Conservation (phyloP, 495 filamentous ascomycete species). For the Talaromyces trachyspermus region DNA sequence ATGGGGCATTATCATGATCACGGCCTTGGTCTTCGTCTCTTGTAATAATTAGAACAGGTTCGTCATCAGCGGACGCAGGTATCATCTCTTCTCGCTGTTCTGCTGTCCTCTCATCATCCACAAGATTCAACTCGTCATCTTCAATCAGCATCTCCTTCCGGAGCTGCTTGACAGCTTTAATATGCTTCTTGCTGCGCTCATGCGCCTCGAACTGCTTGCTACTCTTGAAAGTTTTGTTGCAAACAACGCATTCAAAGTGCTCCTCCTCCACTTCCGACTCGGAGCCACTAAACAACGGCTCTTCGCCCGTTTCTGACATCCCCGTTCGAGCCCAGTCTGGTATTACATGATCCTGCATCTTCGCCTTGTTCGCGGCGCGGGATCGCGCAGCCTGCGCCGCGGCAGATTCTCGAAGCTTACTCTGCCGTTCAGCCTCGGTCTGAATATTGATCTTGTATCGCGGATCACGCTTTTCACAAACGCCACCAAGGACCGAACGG, state of each 20-base stretch:
- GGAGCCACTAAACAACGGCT: constrained; percentile 43
- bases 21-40: not conserved
- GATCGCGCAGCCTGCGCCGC: constrained; percentile 79
- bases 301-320: constrained; percentile 36
- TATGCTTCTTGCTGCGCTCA: constrained; percentile 92
- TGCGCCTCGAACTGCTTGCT: constrained; percentile 89
- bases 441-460: constrained; percentile 64
- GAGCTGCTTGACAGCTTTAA: constrained; percentile 74
- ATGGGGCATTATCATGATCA: not conserved
- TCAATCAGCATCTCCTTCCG: constrained; percentile 77
- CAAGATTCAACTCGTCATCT: constrained; percentile 39
- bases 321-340: constrained; percentile 70
- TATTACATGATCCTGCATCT: constrained; percentile 54
- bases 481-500: constrained; percentile 75
- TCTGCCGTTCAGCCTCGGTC: constrained; percentile 73
- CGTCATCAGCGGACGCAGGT: no score
- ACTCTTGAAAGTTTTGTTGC: constrained; percentile 88
- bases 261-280: constrained; percentile 46
- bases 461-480: constrained; percentile 94
- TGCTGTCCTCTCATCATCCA: not conserved
- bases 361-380: constrained; percentile 72
- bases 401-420: constrained; percentile 66
- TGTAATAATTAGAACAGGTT: not conserved
- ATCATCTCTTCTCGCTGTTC: no score
- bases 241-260: constrained; percentile 82